Evolutionary conservation across 768 basidiomycete genomes (phyloP).

Genomic region (Candolleomyces eurysporus): DNA sequence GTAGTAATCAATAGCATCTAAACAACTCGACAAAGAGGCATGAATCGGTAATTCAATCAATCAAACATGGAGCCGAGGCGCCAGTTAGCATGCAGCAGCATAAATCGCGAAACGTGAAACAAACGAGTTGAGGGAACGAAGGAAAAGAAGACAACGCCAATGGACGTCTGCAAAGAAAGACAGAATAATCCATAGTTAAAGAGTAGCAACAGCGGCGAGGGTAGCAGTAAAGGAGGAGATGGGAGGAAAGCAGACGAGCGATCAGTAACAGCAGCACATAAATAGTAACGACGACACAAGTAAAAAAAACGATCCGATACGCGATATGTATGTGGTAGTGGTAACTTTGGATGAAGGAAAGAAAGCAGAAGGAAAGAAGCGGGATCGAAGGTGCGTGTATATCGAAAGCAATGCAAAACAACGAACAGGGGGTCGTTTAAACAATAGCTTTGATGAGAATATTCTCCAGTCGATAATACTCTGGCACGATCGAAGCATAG

Average conservation of each 20-base stretch:
- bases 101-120: not conserved
- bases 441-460: constrained; percentile 69
- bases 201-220: too few species aligned
- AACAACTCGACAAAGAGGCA: too few species aligned
- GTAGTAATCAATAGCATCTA: not conserved
- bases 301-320: too few species aligned
- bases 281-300: too few species aligned
- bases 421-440: constrained; percentile 16
- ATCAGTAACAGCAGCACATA: too few species aligned
- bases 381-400: not conserved
- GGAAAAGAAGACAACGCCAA: not conserved
- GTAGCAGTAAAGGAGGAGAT: not conserved
- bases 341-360: not conserved
- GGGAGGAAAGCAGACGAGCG: not conserved
- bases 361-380: not conserved
- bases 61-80: too few species aligned
- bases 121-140: not conserved
- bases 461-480: constrained; percentile 76
- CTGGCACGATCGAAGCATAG: constrained; percentile 82
- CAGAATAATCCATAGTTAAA: not conserved
- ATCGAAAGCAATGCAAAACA: too few species aligned
- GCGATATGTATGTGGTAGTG: too few species aligned
- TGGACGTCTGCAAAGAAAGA: not conserved
- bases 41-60: too few species aligned
- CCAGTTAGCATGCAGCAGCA: not conserved